Base-by-base conservation (phyloP, 2,329 filamentous ascomycete genomes). In the Colletotrichum sp. region DNA sequence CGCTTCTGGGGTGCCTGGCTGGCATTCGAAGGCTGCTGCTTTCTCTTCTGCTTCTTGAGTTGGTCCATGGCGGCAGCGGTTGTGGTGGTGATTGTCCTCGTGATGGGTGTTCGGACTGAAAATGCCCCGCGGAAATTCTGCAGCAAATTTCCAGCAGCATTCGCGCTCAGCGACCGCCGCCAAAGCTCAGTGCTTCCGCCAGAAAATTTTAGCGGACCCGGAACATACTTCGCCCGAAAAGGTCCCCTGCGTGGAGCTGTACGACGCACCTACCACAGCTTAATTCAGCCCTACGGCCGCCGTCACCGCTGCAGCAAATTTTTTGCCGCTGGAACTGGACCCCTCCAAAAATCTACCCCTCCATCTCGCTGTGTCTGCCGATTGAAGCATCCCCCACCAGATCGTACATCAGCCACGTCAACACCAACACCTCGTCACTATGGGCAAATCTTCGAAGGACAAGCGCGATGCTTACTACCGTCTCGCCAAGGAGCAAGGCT, bases 361-460 rank as follows among this genome's bases (percentile, higher is more conserved):
- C 60, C 68, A 62, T 65, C 52, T 57, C 68, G 49, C 55, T 68
- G 55, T 12, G 39, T n/a, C 18, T 12, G 39, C n/a, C 44, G 44
- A 52, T 52, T 52, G 44, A 52, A 30, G n/a, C 39, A 62, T 66
- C 36, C 69, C 64, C 66, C 59, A 32, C 30, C 21, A 52, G 26
- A 36, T 34, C 59, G 24, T 18, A 10, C 18, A 26, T 32, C 60
- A 62, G 28, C 16, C 24, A 59, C 24, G 2, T 32, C 10, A 6
- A 24, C 7, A 49, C 26, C 5, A 55, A 21, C 12, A 36, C 24
- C 71, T 8, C 55, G 21, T 69, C 63, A 44, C 6, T 13, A 85
- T 98, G 96, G 96, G 96, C 2, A 99, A 99, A 85, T 98, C 97
- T 2, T 99, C 96, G 64, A 99, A 99, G 86, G 97, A 99, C 83